A percentile compares a stretch with the other conserved stretches of the same genome.
phyloP scores from a whole-genome alignment of 805 yeast genomes.

The Komagataella mondaviorum region DNA sequence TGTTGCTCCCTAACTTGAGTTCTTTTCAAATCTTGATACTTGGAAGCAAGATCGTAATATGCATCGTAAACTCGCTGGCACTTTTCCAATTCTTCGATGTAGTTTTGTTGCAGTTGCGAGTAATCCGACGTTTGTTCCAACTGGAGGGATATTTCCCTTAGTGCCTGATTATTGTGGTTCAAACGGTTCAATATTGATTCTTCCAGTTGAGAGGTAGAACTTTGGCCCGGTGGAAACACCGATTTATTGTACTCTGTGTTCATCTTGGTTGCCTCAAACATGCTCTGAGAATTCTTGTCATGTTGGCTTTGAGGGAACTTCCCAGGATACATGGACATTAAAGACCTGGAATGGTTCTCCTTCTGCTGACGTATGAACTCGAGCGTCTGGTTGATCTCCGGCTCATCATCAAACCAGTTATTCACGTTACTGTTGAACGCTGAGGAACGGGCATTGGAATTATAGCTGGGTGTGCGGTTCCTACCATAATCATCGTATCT shows the following conservation, averaged over 20 bases:
- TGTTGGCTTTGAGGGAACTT: neutral
- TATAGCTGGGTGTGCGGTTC: neutral
- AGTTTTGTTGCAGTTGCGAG: slow-evolving; percentile 13
- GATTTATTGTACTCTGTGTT: neutral
- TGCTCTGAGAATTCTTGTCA: neutral
- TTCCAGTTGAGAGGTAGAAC: neutral
- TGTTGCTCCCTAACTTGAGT: neutral
- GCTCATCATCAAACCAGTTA: neutral
- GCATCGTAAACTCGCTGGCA: slow-evolving; percentile 18
- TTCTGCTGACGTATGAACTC: neutral
- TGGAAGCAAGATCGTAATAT: slow-evolving; percentile 17
- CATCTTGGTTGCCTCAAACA: neutral
- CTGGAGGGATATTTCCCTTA: slow-evolving; percentile 3
- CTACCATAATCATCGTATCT: neutral
- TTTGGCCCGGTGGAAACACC: neutral
- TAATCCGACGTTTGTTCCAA: slow-evolving; percentile 7
- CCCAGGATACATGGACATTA: neutral
- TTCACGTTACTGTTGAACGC: neutral
- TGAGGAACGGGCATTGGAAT: neutral
- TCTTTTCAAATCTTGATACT: slow-evolving; percentile 8
- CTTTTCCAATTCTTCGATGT: slow-evolving; percentile 16
- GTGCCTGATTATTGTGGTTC: neutral
- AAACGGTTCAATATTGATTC: neutral
- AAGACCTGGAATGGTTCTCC: neutral
- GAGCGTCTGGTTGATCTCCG: neutral